Percentiles rank a stretch among this genome's conserved stretches.
Conservation (phyloP, 2,329 filamentous ascomycete genomes). For the Didymosphaeria variabile region DNA sequence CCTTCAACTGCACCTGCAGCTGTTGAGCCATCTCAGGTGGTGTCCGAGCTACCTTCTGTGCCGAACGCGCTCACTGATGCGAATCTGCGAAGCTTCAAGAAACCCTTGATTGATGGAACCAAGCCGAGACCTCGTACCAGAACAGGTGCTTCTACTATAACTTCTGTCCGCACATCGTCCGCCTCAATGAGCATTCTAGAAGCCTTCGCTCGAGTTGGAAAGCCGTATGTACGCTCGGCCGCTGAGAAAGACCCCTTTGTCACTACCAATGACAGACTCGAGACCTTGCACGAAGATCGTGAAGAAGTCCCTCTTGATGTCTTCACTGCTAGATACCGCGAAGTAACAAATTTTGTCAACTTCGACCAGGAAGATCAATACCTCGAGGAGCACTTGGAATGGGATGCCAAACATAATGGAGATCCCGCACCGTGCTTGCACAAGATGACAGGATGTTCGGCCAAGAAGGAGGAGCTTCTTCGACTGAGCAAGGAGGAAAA, state of each 20-base stretch:
- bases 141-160: conserved; percentile 14
- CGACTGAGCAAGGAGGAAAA: conserved; percentile 24
- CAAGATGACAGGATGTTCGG: conserved; percentile 38
- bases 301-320: conserved; percentile 23
- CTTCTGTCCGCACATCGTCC: conserved; percentile 23
- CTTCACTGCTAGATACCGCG: conserved; percentile 30
- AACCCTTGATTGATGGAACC: conserved; percentile 26
- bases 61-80: conserved; percentile 21
- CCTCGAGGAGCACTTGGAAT: conserved; percentile 23
- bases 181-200: conserved; percentile 33
- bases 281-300: conserved; percentile 25
- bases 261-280: conserved; percentile 16
- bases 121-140: conserved; percentile 24
- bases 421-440: conserved; percentile 34
- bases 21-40: background rate
- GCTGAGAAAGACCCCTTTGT: conserved; percentile 27
- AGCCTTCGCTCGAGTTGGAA: conserved; percentile 30
- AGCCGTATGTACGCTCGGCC: conserved; percentile 30
- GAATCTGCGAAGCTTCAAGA: conserved; percentile 29
- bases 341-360: conserved; percentile 31
- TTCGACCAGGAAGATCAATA: conserved; percentile 38
- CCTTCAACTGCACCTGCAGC: background rate
- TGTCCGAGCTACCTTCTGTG: conserved; percentile 15
- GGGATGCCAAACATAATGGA: conserved; percentile 19
- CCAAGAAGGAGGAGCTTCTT: conserved; percentile 35